phyloP scores from a whole-genome alignment of 2,329 filamentous ascomycete genomes.

The Trichoderma sp. region DNA sequence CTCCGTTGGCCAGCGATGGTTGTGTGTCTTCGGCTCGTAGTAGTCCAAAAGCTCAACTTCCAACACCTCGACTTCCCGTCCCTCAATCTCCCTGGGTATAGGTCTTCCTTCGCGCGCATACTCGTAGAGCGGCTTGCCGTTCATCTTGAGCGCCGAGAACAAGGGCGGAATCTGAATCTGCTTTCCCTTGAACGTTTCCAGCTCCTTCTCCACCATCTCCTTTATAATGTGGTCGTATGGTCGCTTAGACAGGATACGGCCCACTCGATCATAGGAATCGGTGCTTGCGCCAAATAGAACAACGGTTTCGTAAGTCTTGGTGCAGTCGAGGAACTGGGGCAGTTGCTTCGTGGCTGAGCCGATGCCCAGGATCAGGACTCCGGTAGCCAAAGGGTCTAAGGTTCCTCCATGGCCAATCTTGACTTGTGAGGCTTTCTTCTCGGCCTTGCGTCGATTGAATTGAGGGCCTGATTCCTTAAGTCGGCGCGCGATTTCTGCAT shows the following conservation, averaged over 20 bases:
- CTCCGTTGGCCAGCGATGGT: conserved; percentile 73
- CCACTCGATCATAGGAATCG: conserved; percentile 85
- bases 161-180: conserved; percentile 89
- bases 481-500: conserved; percentile 57
- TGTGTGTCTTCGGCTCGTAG: conserved; percentile 76
- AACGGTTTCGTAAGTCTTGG: conserved; percentile 88
- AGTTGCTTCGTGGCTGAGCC: conserved; percentile 85
- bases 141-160: conserved; percentile 88
- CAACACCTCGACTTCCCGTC: conserved; percentile 72
- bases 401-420: conserved; percentile 98
- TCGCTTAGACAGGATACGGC: conserved; percentile 75
- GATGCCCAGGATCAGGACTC: conserved; percentile 84
- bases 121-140: conserved; percentile 93
- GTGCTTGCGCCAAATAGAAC: conserved; percentile 90
- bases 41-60: conserved; percentile 82
- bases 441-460: conserved; percentile 55
- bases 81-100: conserved; percentile 80
- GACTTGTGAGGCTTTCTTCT: conserved; percentile 64
- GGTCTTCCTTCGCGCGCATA: conserved; percentile 88
- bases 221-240: conserved; percentile 79
- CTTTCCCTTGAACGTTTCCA: conserved; percentile 73
- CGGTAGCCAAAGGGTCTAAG: conserved; percentile 88
- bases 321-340: conserved; percentile 76
- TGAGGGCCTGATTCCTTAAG: conserved; percentile 57
- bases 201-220: conserved; percentile 71